A percentile compares a stretch with the other conserved stretches of the same genome.
These are phyloP conservation scores for Cenchrus purpureus DNA, from an alignment of 176 grass and related monocot genomes.

Conservation along the genomic window DNA sequence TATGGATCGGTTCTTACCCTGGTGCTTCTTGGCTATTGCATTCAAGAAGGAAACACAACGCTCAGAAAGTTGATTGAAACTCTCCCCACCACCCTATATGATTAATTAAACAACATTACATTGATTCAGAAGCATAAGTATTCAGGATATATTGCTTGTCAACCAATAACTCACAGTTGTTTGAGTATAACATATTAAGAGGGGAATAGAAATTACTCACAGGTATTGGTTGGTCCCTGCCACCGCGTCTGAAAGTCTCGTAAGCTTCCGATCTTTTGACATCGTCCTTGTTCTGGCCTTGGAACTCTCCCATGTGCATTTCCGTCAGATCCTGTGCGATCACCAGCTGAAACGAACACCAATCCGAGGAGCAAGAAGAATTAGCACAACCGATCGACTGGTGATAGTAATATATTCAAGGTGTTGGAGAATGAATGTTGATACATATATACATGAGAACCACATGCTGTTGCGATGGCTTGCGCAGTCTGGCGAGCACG, in stretches of 20 bases:
- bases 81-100: slow-evolving; percentile 72
- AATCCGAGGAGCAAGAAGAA: background rate
- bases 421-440: background rate
- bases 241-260: slow-evolving; percentile 37
- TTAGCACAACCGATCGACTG: background rate
- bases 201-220: slow-evolving; percentile 29
- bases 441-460: slow-evolving; percentile 41
- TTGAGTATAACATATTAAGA: no score
- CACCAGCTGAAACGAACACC: slow-evolving; percentile 46
- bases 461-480: slow-evolving; percentile 51
- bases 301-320: slow-evolving; percentile 77
- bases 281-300: slow-evolving; percentile 58
- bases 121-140: no score
- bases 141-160: no score
- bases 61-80: slow-evolving; percentile 51
- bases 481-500: slow-evolving; percentile 65
- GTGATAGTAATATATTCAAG: background rate
- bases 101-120: no score
- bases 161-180: slow-evolving; percentile 27
- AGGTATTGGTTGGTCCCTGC: slow-evolving; percentile 56
- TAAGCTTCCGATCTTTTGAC: slow-evolving; percentile 46
- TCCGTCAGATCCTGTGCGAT: slow-evolving; percentile 56
- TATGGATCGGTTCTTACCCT: slow-evolving; percentile 37
- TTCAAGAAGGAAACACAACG: slow-evolving; percentile 58
- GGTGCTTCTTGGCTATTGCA: slow-evolving; percentile 52